phyloP scores from a whole-genome alignment of 768 basidiomycete species.

The Amanita thiersii region DNA sequence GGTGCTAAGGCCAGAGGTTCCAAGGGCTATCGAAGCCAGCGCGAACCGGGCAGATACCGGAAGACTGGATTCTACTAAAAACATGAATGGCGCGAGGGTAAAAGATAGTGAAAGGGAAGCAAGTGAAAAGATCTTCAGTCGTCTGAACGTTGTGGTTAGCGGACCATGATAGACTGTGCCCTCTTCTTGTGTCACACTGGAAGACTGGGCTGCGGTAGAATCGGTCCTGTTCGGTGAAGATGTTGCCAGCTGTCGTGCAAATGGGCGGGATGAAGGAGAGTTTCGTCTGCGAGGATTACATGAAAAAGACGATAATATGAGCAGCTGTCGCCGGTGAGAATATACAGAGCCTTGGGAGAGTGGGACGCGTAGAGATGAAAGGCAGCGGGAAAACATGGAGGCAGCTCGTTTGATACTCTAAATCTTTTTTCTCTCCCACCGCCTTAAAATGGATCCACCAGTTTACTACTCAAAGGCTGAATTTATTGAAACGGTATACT shows the following conservation, averaged over 20 bases:
- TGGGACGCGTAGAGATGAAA: too few species aligned
- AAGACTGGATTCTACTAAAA: slow-evolving; percentile 71
- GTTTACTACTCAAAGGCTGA: slow-evolving; percentile 77
- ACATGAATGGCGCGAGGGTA: slow-evolving; percentile 71
- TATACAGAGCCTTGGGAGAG: too few species aligned
- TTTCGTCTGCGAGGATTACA: too few species aligned
- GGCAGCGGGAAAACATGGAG: neutral
- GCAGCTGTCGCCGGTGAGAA: too few species aligned
- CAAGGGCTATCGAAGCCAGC: slow-evolving; percentile 62
- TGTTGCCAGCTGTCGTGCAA: neutral
- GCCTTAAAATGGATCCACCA: slow-evolving; percentile 57
- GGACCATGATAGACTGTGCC: slow-evolving; percentile 57
- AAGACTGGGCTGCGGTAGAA: slow-evolving; percentile 6
- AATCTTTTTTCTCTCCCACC: neutral
- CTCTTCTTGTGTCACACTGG: slow-evolving; percentile 8
- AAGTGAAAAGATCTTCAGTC: slow-evolving; percentile 78
- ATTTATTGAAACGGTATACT: slow-evolving; percentile 77
- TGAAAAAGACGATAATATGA: too few species aligned
- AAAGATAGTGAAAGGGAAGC: slow-evolving; percentile 65
- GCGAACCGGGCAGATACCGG: slow-evolving; percentile 61
- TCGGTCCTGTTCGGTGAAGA: slow-evolving; percentile 6
- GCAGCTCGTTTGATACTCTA: neutral
- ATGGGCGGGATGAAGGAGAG: neutral
- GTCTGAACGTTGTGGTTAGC: slow-evolving; percentile 61
- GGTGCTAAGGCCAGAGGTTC: slow-evolving; percentile 69